Evolutionary conservation across 2,329 filamentous ascomycete genomes (phyloP).

Genomic region (Cryphonectria radicalis): DNA sequence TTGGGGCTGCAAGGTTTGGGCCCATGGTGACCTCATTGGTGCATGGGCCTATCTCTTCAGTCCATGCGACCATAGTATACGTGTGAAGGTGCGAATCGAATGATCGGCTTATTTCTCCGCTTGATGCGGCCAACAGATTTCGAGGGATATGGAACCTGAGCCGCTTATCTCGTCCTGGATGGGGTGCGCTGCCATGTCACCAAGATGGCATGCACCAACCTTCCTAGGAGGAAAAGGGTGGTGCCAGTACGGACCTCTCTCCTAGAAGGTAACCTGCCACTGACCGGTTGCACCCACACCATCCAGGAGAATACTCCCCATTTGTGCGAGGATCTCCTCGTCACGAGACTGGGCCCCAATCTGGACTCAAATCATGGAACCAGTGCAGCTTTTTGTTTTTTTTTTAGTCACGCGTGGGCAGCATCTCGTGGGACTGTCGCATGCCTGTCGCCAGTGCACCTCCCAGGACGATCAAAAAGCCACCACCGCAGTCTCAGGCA

Average conservation of each 20-base stretch:
- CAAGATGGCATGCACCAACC: conserved; percentile 6
- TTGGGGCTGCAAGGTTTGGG: background rate
- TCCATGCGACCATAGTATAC: background rate
- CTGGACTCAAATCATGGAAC: background rate
- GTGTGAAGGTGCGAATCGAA: background rate
- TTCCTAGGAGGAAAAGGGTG: conserved; percentile 14
- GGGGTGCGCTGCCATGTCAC: conserved; percentile 3
- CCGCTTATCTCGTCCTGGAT: background rate
- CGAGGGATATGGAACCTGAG: conserved; percentile 6
- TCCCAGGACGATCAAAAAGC: background rate
- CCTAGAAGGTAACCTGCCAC: background rate
- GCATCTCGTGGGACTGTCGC: background rate
- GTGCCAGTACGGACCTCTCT: background rate
- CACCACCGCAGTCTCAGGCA: background rate
- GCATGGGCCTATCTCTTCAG: conserved; percentile 1
- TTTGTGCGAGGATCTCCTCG: conserved; percentile 1
- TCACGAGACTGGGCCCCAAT: background rate
- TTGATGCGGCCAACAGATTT: conserved; percentile 15
- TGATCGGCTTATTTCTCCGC: conserved; percentile 16
- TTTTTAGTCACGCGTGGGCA: background rate
- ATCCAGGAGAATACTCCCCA: background rate
- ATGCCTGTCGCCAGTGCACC: background rate
- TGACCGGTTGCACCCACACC: background rate
- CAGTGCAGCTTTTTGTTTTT: background rate
- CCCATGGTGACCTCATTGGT: conserved; percentile 8